phyloP scores from a whole-genome alignment of 768 basidiomycete genomes.

The Boletus reticuloceps region DNA sequence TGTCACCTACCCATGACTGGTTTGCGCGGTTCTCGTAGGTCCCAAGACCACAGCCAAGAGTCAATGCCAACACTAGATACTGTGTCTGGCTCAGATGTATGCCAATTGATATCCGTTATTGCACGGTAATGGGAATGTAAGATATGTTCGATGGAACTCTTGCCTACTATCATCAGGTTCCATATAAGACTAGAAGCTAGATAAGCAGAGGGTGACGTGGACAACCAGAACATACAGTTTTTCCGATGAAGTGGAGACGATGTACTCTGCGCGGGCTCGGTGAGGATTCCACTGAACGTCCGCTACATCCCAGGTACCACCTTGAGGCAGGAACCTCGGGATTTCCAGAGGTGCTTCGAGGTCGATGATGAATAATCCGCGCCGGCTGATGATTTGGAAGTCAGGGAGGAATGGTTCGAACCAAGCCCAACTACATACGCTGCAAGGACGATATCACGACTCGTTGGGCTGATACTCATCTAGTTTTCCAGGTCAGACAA shows the following conservation, averaged over 20 bases:
- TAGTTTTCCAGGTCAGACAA: constrained; percentile 28
- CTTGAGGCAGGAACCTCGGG: constrained; percentile 93
- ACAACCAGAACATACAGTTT: constrained; percentile 61
- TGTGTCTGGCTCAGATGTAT: constrained; percentile 76
- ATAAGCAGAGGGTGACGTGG: neutral
- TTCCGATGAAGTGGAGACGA: constrained; percentile 86
- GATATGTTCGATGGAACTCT: constrained; percentile 80
- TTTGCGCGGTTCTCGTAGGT: constrained; percentile 66
- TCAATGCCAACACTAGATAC: constrained; percentile 93
- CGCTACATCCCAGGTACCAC: constrained; percentile 94
- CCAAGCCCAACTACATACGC: constrained; percentile 49
- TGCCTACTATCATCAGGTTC: constrained; percentile 77
- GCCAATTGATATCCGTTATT: constrained; percentile 99
- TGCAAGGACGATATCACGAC: constrained; percentile 86
- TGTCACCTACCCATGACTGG: constrained; percentile 59
- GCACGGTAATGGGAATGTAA: constrained; percentile 90
- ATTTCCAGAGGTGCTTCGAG: constrained; percentile 82
- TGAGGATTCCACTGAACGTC: constrained; percentile 95
- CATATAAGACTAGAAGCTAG: constrained; percentile 69
- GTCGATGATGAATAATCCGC: constrained; percentile 94
- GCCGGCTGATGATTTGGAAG: constrained; percentile 45
- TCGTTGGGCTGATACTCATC: constrained; percentile 92
- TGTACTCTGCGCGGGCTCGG: constrained; percentile 68
- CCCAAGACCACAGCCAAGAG: constrained; percentile 95
- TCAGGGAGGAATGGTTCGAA: neutral